Evolutionary conservation across 192 early-diverging fungal species (phyloP), one percentile per base, ranked within the genome.

Genomic region (Haplosporangium gracile): DNA sequence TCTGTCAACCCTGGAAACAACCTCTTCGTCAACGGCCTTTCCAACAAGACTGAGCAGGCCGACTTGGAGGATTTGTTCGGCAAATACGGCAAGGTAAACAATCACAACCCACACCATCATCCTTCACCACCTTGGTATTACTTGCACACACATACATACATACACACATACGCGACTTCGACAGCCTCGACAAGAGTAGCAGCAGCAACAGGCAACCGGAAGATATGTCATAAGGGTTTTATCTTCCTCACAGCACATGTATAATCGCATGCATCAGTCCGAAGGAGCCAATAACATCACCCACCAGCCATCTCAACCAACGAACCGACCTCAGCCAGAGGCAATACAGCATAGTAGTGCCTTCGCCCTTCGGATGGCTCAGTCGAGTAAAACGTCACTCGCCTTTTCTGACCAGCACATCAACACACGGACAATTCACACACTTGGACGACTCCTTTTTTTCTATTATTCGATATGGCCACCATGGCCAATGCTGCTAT

Each of bases 1-100:
- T 88, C 88, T 76, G 76, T 82, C 45, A 94, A 94, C 81, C 92
- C 92, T 68, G 93, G 93, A 42, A 91, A 93, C 80, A 96, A 96
- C 85, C 89, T 97, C 22, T 97, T 96, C 76, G 91, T 97, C 63
- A 93, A 92, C 36, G 94, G 95, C 13, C 89, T 97, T 47, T 89
- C 91, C 70, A 81, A 82, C 53, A 89, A 91, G 72, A 93, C 94
- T 38, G 86, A 80, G 5, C 93, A 93, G 78, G 87, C 82, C 32
- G 94, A 96, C 81, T 83, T 96, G 10, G 94, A 95, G 85, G 90
- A 92, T 36, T 51, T 93, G 43, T 96, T 96, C 79, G 82, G 81
- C 68, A 95, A 96, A 88, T 94, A 91, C 80, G 95, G 95, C 81
- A 91, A 93, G 91, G 95, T 95, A 85, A 80, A 53, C 53, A 81